Percentiles rank a stretch among this genome's conserved stretches.
Conservation (phyloP, 2,329 filamentous ascomycete species). For the Graphiopsis chlorocephala region DNA sequence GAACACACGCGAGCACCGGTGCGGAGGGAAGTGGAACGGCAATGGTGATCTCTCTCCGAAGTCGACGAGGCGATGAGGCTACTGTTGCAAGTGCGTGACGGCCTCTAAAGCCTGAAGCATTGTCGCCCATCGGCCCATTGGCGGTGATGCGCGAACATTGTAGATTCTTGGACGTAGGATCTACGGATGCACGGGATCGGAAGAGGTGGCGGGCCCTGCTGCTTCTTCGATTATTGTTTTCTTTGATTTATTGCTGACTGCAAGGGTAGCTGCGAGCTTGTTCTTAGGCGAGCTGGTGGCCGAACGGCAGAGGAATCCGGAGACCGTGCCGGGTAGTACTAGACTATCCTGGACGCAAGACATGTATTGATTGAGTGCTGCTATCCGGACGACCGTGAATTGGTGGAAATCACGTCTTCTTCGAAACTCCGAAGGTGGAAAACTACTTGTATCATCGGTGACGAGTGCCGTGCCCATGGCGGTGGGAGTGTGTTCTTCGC, state of each 20-base stretch:
- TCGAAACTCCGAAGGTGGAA: not conserved
- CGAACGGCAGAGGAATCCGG: not conserved
- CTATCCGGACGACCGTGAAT: not conserved
- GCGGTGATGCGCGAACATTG: not conserved
- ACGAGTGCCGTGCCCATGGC: not conserved
- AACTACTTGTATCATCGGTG: not conserved
- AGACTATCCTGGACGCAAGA: not conserved
- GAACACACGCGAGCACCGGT: not conserved
- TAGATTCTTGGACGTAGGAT: not conserved
- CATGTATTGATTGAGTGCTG: not conserved
- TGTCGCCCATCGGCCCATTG: not conserved
- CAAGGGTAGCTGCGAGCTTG: constrained; percentile 2
- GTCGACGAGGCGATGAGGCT: not conserved
- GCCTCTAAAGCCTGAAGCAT: too few species aligned
- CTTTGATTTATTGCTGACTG: not conserved
- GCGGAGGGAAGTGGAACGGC: not conserved
- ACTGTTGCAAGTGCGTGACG: too few species aligned
- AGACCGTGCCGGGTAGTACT: not conserved
- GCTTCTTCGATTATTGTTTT: not conserved
- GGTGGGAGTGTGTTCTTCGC: not conserved
- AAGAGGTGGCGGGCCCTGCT: not conserved
- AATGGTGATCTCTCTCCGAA: not conserved
- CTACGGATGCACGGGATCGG: not conserved
- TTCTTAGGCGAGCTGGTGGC: not conserved
- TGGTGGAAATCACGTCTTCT: not conserved